phyloP scores from a whole-genome alignment of 768 basidiomycete genomes.

The Lyophyllum atratum region DNA sequence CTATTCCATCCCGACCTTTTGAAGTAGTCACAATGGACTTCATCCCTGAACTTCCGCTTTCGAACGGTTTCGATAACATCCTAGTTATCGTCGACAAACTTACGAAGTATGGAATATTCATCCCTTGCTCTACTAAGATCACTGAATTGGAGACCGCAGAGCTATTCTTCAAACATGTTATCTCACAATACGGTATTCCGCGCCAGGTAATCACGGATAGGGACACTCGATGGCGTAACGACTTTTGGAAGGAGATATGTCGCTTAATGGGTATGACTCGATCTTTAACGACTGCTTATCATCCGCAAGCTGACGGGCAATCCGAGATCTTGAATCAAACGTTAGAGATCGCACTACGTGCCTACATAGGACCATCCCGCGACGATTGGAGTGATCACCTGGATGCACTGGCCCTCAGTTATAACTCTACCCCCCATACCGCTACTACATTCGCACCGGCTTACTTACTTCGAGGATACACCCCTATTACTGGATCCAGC shows the following conservation, averaged over 20 bases:
- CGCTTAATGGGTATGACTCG: slow-evolving; percentile 24
- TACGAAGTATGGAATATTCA: no score
- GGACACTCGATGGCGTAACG: slow-evolving; percentile 25
- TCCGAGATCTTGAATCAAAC: no score
- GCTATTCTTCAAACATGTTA: slow-evolving; percentile 19
- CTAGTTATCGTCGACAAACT: no score
- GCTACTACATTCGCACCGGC: no score
- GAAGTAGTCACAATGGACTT: no score
- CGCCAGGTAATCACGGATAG: slow-evolving; percentile 29
- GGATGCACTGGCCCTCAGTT: no score
- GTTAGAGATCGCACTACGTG: slow-evolving; percentile 29
- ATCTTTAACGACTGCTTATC: slow-evolving; percentile 27
- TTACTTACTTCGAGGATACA: no score
- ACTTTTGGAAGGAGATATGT: slow-evolving; percentile 29
- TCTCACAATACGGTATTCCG: slow-evolving; percentile 25
- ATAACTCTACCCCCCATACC: no score
- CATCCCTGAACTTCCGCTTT: no score
- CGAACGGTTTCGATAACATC: no score
- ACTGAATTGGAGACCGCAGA: slow-evolving; percentile 20
- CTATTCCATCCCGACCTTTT: no score
- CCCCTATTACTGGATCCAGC: no score
- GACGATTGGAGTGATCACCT: slow-evolving; percentile 23
- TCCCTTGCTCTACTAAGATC: slow-evolving; percentile 20
- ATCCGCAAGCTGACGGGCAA: slow-evolving; percentile 38
- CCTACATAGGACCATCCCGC: slow-evolving; percentile 24